phyloP scores from a whole-genome alignment of 2,329 filamentous ascomycete genomes.

The Orbilia blumenaviensis region DNA sequence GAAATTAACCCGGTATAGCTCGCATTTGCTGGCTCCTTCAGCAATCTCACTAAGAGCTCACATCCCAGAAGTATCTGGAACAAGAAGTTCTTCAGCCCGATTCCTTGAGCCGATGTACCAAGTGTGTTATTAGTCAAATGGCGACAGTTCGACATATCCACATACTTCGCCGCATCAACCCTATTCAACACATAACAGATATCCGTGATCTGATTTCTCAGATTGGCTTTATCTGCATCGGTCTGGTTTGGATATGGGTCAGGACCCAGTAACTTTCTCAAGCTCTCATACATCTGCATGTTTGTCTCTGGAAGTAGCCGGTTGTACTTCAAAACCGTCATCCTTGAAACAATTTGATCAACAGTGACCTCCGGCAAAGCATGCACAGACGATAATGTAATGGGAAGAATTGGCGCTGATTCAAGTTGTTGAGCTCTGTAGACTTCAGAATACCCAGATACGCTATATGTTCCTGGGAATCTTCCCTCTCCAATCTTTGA shows the following conservation, averaged over 20 bases:
- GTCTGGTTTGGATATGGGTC: slow-evolving; percentile 50
- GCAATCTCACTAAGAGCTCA: slow-evolving; percentile 37
- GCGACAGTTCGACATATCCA: slow-evolving; percentile 49
- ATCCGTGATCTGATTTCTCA: slow-evolving; percentile 50
- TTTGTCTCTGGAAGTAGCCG: slow-evolving; percentile 47
- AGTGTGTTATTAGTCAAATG: slow-evolving; percentile 50
- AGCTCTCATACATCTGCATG: slow-evolving; percentile 48
- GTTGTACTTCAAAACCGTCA: slow-evolving; percentile 48
- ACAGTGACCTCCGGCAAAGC: slow-evolving; percentile 39
- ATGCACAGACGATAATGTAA: slow-evolving; percentile 48
- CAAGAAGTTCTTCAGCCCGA: slow-evolving; percentile 46
- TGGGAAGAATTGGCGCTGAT: slow-evolving; percentile 37
- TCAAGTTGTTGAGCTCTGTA: slow-evolving; percentile 48
- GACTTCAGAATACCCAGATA: slow-evolving; percentile 46
- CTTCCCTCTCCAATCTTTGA: slow-evolving; percentile 50
- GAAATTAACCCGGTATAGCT: slow-evolving; percentile 40
- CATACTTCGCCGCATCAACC: slow-evolving; percentile 33
- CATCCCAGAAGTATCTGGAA: slow-evolving; percentile 47
- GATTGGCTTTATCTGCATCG: slow-evolving; percentile 50
- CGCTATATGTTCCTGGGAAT: slow-evolving; percentile 43
- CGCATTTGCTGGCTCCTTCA: slow-evolving; percentile 35
- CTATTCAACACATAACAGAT: slow-evolving; percentile 49
- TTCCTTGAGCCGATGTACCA: slow-evolving; percentile 36
- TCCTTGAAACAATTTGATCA: slow-evolving; percentile 44
- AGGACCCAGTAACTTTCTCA: slow-evolving; percentile 45